Percentiles rank a stretch among this genome's conserved stretches.
These are phyloP conservation scores for Cylindrodendrum hubeiense DNA, from an alignment of 2,329 filamentous ascomycete species.

Conservation along the genomic window DNA sequence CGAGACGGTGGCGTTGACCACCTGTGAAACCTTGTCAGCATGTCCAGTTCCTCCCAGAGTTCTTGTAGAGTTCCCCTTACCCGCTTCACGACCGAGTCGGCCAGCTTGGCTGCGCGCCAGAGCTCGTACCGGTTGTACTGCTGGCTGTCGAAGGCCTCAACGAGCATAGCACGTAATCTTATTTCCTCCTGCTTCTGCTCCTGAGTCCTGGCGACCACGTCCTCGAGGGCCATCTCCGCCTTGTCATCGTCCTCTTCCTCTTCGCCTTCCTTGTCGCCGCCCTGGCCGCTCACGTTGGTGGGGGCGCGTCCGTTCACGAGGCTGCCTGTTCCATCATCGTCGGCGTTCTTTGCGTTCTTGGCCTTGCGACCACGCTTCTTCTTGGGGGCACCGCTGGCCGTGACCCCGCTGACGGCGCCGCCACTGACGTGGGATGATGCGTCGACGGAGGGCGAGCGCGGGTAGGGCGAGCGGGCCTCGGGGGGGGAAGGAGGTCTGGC, in stretches of 20 bases:
- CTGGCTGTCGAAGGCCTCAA: conserved; percentile 72
- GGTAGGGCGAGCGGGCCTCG: conserved; percentile 66
- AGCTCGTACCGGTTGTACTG: conserved; percentile 79
- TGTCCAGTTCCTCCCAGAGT: background rate
- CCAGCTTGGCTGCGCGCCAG: conserved; percentile 77
- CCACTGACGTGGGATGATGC: conserved; percentile 72
- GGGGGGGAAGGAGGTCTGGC: conserved; percentile 85
- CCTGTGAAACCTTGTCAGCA: conserved; percentile 53
- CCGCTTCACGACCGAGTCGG: conserved; percentile 76
- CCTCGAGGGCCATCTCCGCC: conserved; percentile 68
- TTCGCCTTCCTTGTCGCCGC: conserved; percentile 60
- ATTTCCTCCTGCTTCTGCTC: conserved; percentile 76
- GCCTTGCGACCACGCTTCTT: conserved; percentile 73
- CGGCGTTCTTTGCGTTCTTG: conserved; percentile 64
- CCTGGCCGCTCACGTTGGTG: conserved; percentile 59
- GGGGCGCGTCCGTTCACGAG: conserved; percentile 56
- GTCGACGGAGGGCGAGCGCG: conserved; percentile 76
- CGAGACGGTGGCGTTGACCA: conserved; percentile 84
- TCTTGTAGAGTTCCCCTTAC: conserved; percentile 54
- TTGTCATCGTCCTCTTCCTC: conserved; percentile 70
- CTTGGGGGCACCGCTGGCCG: conserved; percentile 57
- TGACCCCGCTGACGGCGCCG: conserved; percentile 65
- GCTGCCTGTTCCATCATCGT: conserved; percentile 60
- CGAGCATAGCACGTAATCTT: conserved; percentile 69
- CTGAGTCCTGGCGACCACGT: conserved; percentile 71